phyloP scores from a whole-genome alignment of 1,284 basidiomycete genomes.

The Cystobasidiaceae sp. region DNA sequence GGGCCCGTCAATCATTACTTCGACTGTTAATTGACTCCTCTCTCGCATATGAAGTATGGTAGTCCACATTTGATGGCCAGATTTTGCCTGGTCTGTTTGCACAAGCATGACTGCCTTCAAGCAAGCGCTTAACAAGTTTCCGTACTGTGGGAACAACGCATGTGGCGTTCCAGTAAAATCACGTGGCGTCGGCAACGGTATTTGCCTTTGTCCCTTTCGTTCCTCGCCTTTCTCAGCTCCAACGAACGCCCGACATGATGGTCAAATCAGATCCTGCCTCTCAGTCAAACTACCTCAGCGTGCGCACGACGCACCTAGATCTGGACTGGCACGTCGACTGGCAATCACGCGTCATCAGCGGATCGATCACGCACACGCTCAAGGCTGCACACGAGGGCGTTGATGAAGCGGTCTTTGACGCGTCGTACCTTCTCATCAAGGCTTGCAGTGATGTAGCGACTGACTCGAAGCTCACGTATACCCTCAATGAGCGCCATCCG shows the following conservation, averaged over 20 bases:
- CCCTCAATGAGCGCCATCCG: constrained; percentile 55
- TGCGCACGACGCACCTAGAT: constrained; percentile 62
- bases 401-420: constrained; percentile 57
- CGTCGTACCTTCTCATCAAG: constrained; percentile 64
- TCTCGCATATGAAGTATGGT: no score
- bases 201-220: not conserved
- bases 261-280: constrained; percentile 60
- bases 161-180: no score
- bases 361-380: constrained; percentile 65
- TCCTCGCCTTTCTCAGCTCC: not conserved
- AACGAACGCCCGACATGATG: constrained; percentile 1
- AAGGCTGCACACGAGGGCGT: constrained; percentile 58
- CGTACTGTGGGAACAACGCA: no score
- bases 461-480: constrained; percentile 51
- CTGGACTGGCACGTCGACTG: constrained; percentile 86
- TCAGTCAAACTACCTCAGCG: constrained; percentile 70
- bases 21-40: no score
- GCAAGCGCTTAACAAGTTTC: no score
- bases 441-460: constrained; percentile 49
- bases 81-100: no score
- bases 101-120: no score
- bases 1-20: no score
- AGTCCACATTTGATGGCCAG: no score
- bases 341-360: constrained; percentile 60
- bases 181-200: no score